Evolutionary conservation across 2,329 filamentous ascomycete species (phyloP).

Genomic region (Fusarium anguioides): DNA sequence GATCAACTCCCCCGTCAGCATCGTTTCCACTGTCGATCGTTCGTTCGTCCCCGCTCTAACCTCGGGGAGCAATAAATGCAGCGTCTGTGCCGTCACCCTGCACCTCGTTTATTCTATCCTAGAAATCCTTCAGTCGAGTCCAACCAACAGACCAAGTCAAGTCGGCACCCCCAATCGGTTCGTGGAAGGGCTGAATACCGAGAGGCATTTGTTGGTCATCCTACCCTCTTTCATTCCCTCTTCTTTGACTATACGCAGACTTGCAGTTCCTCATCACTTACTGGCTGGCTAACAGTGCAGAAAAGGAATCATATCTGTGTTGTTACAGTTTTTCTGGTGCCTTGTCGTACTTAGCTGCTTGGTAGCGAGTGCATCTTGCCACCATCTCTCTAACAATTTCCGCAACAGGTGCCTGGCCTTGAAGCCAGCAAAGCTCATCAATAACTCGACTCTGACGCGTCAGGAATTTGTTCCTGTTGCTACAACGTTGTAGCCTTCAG

Average conservation of each 20-base stretch:
- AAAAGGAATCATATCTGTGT: not conserved
- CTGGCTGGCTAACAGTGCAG: too few species aligned
- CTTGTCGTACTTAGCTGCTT: not conserved
- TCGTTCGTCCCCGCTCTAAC: not conserved
- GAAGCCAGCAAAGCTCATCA: not conserved
- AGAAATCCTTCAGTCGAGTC: not conserved
- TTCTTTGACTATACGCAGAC: not conserved
- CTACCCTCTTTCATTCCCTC: not conserved
- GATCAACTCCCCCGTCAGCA: not conserved
- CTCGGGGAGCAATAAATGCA: not conserved
- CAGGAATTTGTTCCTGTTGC: slow-evolving; percentile 8
- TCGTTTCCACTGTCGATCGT: not conserved
- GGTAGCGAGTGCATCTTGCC: not conserved
- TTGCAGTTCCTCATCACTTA: not conserved
- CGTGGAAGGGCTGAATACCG: not conserved
- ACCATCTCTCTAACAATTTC: not conserved
- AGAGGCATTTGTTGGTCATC: not conserved
- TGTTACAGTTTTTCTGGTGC: not conserved
- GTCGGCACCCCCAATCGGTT: not conserved
- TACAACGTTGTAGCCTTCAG: not conserved
- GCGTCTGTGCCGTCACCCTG: not conserved
- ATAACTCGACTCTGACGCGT: slow-evolving; percentile 22
- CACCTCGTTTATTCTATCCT: not conserved
- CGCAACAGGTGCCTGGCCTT: slow-evolving; percentile 6
- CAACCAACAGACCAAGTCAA: not conserved